These are phyloP conservation scores for Barnettozyma populi DNA, from an alignment of 805 yeast species.

Conservation along the genomic window DNA sequence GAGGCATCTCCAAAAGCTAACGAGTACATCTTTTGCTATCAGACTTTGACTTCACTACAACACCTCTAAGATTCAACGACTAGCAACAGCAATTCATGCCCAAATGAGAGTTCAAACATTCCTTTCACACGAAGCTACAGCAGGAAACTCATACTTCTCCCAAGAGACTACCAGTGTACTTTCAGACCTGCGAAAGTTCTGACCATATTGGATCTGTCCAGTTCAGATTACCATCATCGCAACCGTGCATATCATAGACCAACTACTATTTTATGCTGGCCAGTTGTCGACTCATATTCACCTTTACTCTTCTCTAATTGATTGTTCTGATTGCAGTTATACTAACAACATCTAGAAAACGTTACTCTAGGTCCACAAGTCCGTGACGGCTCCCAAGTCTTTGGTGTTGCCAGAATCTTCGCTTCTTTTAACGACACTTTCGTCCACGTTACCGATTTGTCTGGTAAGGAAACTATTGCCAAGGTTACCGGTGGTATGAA, in stretches of 20 bases:
- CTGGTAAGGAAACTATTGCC: slow-evolving; percentile 99
- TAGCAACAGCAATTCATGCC: no score
- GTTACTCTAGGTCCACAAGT: slow-evolving; percentile 77
- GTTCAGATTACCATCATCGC: no score
- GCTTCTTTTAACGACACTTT: slow-evolving; percentile 99
- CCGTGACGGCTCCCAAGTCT: slow-evolving; percentile 97
- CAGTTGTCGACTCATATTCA: no score
- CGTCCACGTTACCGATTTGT: slow-evolving; percentile 98
- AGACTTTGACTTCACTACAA: not conserved
- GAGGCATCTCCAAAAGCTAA: not conserved
- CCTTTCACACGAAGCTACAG: not conserved
- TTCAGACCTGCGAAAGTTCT: no score
- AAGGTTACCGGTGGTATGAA: slow-evolving; percentile 99
- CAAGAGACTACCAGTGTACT: no score
- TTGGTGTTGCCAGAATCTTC: slow-evolving; percentile 99
- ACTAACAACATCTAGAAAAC: slow-evolving; percentile 34
- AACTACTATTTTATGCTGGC: no score
- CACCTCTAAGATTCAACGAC: not conserved
- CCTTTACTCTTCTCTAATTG: not conserved
- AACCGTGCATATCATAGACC: no score
- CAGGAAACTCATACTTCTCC: no score
- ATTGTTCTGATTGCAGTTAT: not conserved
- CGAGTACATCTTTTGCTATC: not conserved
- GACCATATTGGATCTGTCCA: no score
- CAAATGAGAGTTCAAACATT: no score